These are phyloP conservation scores for Irpex rosettiformis DNA, from an alignment of 1,284 basidiomycete genomes.

Conservation along the genomic window DNA sequence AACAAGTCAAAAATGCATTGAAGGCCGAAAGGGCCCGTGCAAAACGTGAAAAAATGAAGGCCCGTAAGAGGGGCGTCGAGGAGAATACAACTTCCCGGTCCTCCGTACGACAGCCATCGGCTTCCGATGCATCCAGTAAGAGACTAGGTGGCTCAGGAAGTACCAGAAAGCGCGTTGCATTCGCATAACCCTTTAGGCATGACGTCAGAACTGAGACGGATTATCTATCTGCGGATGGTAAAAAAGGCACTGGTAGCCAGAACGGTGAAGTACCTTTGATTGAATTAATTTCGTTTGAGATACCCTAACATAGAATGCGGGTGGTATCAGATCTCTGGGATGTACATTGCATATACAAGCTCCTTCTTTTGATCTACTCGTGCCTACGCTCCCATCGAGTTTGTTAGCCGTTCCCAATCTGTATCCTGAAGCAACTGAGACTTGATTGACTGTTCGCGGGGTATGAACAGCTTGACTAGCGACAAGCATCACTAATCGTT, in stretches of 20 bases:
- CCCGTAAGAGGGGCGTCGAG: slow-evolving; percentile 14
- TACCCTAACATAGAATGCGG: too few species aligned
- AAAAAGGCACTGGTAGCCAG: too few species aligned
- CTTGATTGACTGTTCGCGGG: neutral
- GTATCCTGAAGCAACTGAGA: neutral
- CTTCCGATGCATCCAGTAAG: neutral
- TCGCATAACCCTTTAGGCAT: slow-evolving; percentile 8
- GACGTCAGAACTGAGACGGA: neutral
- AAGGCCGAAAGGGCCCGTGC: slow-evolving; percentile 23
- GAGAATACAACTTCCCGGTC: slow-evolving; percentile 9
- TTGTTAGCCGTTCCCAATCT: too few species aligned
- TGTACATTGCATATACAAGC: neutral
- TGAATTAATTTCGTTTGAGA: too few species aligned
- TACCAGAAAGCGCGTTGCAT: slow-evolving; percentile 10
- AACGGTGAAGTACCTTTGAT: too few species aligned
- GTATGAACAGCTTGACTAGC: neutral
- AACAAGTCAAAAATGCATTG: slow-evolving; percentile 25
- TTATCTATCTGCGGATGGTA: neutral
- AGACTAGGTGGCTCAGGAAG: too few species aligned
- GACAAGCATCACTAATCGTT: neutral
- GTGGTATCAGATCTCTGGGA: too few species aligned
- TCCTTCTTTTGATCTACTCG: neutral
- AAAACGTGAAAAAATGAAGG: slow-evolving; percentile 29
- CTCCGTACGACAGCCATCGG: neutral
- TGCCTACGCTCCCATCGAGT: too few species aligned